A percentile compares a stretch with the other conserved stretches of the same genome.
Conservation (phyloP, 176 grass and related monocot genomes). For the Oropetium thomaeum region DNA sequence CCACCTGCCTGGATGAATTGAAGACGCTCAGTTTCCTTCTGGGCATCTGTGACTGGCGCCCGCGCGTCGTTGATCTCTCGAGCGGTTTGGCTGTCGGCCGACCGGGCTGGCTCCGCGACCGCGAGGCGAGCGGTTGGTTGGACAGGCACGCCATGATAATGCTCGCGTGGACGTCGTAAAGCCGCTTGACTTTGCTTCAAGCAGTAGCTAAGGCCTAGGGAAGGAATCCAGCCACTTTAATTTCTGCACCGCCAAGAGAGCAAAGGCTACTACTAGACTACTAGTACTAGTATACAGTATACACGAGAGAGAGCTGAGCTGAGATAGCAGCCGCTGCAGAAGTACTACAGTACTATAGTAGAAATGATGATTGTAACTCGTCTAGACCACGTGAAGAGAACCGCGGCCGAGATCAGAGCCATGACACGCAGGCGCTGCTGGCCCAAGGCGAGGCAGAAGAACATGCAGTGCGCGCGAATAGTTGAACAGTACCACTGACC, state of each 20-base stretch:
- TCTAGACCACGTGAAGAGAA: neutral
- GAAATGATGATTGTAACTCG: neutral
- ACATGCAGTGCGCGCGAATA: neutral
- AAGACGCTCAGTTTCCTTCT: neutral
- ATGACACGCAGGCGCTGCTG: neutral
- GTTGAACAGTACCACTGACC: neutral
- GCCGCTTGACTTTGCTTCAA: constrained; percentile 52
- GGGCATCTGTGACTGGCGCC: neutral
- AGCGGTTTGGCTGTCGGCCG: no score
- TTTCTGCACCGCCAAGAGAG: neutral
- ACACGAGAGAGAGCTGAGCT: no score
- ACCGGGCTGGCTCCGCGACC: no score
- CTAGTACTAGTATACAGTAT: no score
- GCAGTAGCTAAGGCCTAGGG: no score
- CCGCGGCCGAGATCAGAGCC: neutral
- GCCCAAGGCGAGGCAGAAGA: neutral
- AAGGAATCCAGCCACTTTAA: constrained; percentile 6
- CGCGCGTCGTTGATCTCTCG: neutral
- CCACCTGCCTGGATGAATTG: neutral
- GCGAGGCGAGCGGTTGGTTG: neutral
- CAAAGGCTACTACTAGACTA: no score
- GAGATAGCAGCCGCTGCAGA: no score
- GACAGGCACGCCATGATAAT: neutral
- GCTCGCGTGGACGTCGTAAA: constrained; percentile 27
- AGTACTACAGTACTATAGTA: no score